Percentiles rank a stretch among this genome's conserved stretches.
These are phyloP conservation scores for Mortierella hygrophila DNA, from an alignment of 192 early-diverging fungal genomes.

Conservation along the genomic window DNA sequence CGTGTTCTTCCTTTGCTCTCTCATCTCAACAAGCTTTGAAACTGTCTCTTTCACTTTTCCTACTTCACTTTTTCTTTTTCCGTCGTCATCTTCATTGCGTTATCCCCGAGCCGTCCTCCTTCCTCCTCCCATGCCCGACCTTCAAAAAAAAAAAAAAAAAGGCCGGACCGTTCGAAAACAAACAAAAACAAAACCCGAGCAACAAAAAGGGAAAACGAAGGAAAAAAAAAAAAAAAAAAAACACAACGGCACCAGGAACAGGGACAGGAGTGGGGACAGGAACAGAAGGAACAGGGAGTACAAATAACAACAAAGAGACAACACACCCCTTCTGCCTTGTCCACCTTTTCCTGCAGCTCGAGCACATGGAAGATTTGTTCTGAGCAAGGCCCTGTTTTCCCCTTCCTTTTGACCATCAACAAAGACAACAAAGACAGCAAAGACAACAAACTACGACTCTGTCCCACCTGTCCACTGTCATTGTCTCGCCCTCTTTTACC, in stretches of 20 bases:
- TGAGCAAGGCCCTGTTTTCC: neutral
- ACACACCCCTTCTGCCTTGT: neutral
- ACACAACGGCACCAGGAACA: neutral
- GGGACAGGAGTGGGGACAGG: neutral
- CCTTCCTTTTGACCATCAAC: neutral
- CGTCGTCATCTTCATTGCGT: no score
- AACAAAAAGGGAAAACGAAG: neutral
- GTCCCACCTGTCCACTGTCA: neutral
- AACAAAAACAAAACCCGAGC: neutral
- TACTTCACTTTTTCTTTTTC: no score
- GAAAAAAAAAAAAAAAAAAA: neutral
- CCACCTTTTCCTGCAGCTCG: neutral
- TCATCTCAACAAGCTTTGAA: no score
- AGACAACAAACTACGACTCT: neutral
- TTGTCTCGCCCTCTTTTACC: neutral
- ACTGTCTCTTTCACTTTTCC: no score
- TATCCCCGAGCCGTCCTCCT: no score
- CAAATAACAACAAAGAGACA: neutral
- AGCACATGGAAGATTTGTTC: conserved; percentile 1
- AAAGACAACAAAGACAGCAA: neutral
- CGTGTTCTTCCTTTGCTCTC: no score
- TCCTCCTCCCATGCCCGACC: no score
- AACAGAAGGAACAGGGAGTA: neutral
- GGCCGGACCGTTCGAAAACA: no score
- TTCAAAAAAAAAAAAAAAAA: no score